Conservation (phyloP, 176 grass and related monocot genomes). For the Panicum miliaceum region DNA sequence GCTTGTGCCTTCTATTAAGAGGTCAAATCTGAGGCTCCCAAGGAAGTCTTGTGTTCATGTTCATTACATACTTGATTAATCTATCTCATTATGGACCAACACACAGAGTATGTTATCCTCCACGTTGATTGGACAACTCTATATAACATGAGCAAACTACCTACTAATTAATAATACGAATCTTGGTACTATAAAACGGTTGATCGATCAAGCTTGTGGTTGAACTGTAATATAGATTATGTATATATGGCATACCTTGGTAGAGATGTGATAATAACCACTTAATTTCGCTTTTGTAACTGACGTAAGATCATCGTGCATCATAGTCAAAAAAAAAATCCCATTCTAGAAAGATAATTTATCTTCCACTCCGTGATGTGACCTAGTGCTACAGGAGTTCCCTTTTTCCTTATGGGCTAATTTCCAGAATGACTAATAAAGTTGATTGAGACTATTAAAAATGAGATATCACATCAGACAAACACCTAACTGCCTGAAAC, state of each 20-base stretch:
- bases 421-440: neutral
- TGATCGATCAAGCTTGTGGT: neutral
- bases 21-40: neutral
- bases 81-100: no score
- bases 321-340: neutral
- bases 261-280: neutral
- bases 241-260: neutral
- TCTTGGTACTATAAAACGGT: neutral
- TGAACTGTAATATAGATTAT: neutral
- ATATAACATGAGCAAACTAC: neutral
- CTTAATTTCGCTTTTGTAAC: neutral
- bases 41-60: no score
- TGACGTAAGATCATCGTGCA: neutral
- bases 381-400: neutral
- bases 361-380: neutral
- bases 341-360: neutral
- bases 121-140: neutral
- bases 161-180: neutral
- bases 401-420: neutral
- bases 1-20: neutral
- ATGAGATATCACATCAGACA: conserved; percentile 5
- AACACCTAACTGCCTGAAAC: conserved; percentile 7
- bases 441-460: conserved; percentile 10
- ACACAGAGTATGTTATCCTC: no score
- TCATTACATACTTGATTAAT: no score